Base-by-base conservation (phyloP, 208 protist genomes). In the Leishmania braziliensis region DNA sequence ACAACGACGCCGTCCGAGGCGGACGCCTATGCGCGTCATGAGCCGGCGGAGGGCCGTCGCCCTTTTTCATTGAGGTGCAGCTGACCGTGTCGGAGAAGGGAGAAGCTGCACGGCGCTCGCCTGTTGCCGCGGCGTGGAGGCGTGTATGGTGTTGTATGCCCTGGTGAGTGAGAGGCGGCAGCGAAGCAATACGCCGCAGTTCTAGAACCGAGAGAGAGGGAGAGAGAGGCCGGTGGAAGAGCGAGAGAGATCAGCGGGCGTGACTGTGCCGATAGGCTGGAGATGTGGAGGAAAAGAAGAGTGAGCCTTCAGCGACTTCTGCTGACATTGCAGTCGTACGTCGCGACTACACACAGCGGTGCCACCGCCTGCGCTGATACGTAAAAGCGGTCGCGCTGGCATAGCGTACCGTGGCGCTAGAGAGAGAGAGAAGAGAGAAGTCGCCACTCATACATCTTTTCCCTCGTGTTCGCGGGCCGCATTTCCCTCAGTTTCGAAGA, bases 1-100 rank as follows among this genome's bases (percentile, higher is more conserved):
- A 48, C 39, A n/a, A 14, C 12, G 66, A 14, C 23, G 79, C 6
- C 20, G 20, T 56, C 16, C 70, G 82, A 46, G 69, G 80, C 16
- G 93, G 92, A 6, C 86, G 86, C 69, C 83, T 82, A 39, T 92
- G 85, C 26, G 93, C 91, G 84, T 93, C 95, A 0, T 85, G 87
- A 63, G 87, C 93, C 50, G 93, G 92, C 39, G 94, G 94, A 4
- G 92, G 94, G 1, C 87, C 86, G 75, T 97, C 94, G 58, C 91
- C 86, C 70, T 93, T 85, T 58, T 70, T 75, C 79, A 83, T 83
- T 23, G 51, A 58, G 63, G 29, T 58, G 33, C 39, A 20, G 70
- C 50, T 36, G 5, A 48, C 50, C 65, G 51, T 58, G 68, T 54
- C 46, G 50, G 69, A 58, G 39, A 82, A 60, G 50, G 46, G 60